Evolutionary conservation across 805 yeast genomes (phyloP), one percentile per base, ranked within the genome.

Genomic region (Nakazawaea ernobii): DNA sequence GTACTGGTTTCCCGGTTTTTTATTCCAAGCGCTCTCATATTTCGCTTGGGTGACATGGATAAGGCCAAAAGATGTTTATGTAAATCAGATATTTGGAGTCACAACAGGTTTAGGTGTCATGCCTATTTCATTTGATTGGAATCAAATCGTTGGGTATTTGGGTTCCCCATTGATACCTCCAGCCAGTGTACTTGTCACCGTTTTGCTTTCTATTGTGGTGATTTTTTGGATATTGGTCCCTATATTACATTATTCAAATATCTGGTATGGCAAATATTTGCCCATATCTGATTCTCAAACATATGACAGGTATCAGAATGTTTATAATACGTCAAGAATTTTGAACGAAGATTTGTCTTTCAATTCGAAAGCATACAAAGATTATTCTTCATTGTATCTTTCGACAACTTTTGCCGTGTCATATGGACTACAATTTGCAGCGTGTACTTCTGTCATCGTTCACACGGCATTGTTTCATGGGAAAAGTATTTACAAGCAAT

Each of bases 101-200:
- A 52, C 65, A 8, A 64, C 77, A 13, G 91, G 91, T 11, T 64
- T 83, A 50, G 89, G 87, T 17, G 57, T 81, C 59, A 61, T 81
- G 53, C 90, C 90, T 9, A 59, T 82, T 39, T 77, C 85, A 14
- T 81, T 84, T 56, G 88, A 83, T 62, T 84, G 87, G 87, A 75
- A 75, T 55, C 79, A 79, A 57, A 67, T 82, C 36, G 74, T 80
- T 8, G 49, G 46, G 5, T 47, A 37, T 27, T 39, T 47, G 4
- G 82, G 82, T 14, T 76, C 82, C 17, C 88, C 89, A 9, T 69
- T 84, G 58, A 70, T 80, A 46, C 83, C 86, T 8, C 88, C 89
- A 15, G 66, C 73, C 17, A 67, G 70, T 46, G 72, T 75, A 4
- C 59, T 69, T 35, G 59, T 63, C 24, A 71, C 71, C 46, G 73